A percentile compares a stretch with the other conserved stretches of the same genome.
Evolutionary conservation across 1,139 yeast genomes (phyloP).

Genomic region (Pichia cactophila): DNA sequence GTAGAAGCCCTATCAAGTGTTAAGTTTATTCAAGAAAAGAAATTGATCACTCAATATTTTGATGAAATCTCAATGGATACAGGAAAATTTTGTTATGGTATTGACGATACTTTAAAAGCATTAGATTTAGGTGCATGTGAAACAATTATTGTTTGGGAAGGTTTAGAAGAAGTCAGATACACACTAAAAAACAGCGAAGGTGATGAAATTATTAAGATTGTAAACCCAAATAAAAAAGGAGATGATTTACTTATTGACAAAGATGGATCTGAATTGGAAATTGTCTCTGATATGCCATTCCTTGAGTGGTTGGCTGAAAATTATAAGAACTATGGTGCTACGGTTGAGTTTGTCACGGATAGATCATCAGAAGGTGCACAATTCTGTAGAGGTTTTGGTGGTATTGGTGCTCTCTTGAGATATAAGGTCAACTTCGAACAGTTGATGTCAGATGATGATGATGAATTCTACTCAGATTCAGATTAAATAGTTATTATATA

Average conservation of each 20-base stretch:
- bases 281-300: slow-evolving; percentile 70
- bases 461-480: slow-evolving; percentile 66
- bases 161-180: slow-evolving; percentile 76
- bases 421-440: slow-evolving; percentile 96
- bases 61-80: slow-evolving; percentile 96
- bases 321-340: slow-evolving; percentile 89
- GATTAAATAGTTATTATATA: not conserved
- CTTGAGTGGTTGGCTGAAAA: slow-evolving; percentile 98
- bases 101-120: slow-evolving; percentile 92
- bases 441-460: slow-evolving; percentile 82
- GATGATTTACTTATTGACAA: slow-evolving; percentile 75
- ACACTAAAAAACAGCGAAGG: slow-evolving; percentile 82
- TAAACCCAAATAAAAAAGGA: slow-evolving; percentile 63
- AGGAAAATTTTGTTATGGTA: slow-evolving; percentile 96
- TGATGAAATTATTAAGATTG: slow-evolving; percentile 65
- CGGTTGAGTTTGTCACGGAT: slow-evolving; percentile 92
- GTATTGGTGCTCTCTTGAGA: slow-evolving; percentile 93
- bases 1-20: slow-evolving; percentile 96
- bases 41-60: slow-evolving; percentile 80
- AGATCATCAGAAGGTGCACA: slow-evolving; percentile 97
- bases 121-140: slow-evolving; percentile 95
- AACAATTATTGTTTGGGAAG: slow-evolving; percentile 84
- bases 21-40: slow-evolving; percentile 96
- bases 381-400: slow-evolving; percentile 97
- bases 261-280: slow-evolving; percentile 83